Evolutionary conservation across 139 green algal species (phyloP).

Genomic region (Yamagishiella unicocca): DNA sequence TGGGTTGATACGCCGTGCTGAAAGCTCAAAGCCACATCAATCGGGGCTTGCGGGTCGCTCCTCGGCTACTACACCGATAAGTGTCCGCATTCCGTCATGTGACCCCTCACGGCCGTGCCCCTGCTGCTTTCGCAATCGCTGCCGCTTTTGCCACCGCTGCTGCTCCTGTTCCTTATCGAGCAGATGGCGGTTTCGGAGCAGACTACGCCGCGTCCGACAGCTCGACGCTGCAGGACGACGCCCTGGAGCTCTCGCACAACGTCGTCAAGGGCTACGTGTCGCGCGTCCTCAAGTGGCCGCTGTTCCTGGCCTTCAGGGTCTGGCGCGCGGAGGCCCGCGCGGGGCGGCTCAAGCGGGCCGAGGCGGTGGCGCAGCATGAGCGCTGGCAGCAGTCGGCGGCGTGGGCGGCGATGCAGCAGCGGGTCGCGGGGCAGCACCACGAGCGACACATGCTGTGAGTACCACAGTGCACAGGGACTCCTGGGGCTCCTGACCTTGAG

Average conservation of each 20-base stretch:
- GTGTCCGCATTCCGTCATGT: too few species aligned
- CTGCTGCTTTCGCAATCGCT: background rate
- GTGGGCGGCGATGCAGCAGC: slow-evolving; percentile 9
- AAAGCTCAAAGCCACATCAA: too few species aligned
- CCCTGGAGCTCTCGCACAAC: slow-evolving; percentile 45
- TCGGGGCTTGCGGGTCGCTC: too few species aligned
- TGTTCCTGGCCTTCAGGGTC: slow-evolving; percentile 41
- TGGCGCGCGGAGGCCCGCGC: slow-evolving; percentile 10
- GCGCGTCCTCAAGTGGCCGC: slow-evolving; percentile 21
- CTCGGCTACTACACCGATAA: too few species aligned
- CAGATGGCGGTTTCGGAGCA: too few species aligned
- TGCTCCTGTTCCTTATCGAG: too few species aligned
- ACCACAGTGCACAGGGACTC: too few species aligned
- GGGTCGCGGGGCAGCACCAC: background rate
- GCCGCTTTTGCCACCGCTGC: background rate
- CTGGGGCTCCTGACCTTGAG: too few species aligned
- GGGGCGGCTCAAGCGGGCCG: background rate
- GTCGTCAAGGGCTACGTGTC: slow-evolving; percentile 43
- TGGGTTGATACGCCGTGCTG: too few species aligned
- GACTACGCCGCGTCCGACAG: background rate
- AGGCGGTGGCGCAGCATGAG: background rate
- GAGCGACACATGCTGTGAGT: slow-evolving; percentile 14
- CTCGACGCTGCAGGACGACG: slow-evolving; percentile 32
- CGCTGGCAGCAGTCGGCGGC: background rate
- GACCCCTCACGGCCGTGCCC: too few species aligned